A percentile compares a stretch with the other conserved stretches of the same genome.
Conservation (phyloP, 73 alveolate species). For the Paramecium bursaria region DNA sequence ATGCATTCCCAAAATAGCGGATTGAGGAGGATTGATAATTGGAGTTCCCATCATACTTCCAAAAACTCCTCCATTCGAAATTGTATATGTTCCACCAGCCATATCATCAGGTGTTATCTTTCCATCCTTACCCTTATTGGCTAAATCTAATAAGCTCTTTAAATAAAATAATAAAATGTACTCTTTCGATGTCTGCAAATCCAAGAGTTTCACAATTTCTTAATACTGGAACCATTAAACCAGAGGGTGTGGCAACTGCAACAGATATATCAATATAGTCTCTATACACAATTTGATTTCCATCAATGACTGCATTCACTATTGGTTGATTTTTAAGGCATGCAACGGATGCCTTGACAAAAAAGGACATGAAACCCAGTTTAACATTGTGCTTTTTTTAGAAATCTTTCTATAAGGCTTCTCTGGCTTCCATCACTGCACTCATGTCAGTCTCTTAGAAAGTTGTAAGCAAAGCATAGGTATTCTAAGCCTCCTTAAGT, state of each 20-base stretch:
- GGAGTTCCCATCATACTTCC: constrained; percentile 95
- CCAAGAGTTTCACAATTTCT: constrained; percentile 81
- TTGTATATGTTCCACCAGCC: constrained; percentile 93
- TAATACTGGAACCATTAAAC: constrained; percentile 92
- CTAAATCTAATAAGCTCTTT: constrained; percentile 67
- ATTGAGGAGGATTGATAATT: constrained; percentile 87
- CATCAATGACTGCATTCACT: constrained; percentile 86
- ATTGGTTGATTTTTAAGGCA: constrained; percentile 78
- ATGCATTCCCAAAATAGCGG: constrained; percentile 94
- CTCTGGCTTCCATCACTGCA: constrained; percentile 87
- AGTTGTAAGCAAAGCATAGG: constrained; percentile 89
- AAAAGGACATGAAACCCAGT: constrained; percentile 91
- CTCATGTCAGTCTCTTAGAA: constrained; percentile 91
- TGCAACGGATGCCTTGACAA: constrained; percentile 83
- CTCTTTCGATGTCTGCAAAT: constrained; percentile 87
- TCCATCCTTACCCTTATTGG: constrained; percentile 88
- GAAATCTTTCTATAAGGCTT: constrained; percentile 81
- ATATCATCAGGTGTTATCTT: constrained; percentile 87
- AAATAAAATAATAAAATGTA: constrained; percentile 3
- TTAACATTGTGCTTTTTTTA: constrained; percentile 89
- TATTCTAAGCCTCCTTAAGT: constrained; percentile 89
- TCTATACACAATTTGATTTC: constrained; percentile 87
- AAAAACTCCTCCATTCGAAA: constrained; percentile 90
- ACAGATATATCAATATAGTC: constrained; percentile 89
- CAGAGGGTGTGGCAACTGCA: constrained; percentile 96